These are phyloP conservation scores for Fusarium mundagurra DNA, from an alignment of 2,329 filamentous ascomycete species.

Conservation along the genomic window DNA sequence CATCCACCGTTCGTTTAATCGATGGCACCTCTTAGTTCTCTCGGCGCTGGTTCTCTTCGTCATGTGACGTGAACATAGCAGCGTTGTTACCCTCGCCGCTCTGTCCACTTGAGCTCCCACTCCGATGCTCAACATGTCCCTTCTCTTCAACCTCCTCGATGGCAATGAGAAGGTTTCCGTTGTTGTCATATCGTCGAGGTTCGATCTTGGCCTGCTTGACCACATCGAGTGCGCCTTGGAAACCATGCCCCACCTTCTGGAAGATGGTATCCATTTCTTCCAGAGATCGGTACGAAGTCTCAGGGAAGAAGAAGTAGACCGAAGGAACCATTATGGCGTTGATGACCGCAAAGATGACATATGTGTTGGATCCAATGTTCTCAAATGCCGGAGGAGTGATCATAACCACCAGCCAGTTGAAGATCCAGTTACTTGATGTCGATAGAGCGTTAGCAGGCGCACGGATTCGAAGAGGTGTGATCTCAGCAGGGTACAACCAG, in stretches of 20 bases:
- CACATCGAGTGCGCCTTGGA: constrained; percentile 48
- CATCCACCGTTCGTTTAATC: not conserved
- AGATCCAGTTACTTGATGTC: constrained; percentile 68
- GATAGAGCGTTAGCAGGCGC: constrained; percentile 68
- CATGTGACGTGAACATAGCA: constrained; percentile 44
- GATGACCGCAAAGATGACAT: constrained; percentile 74
- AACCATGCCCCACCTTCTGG: constrained; percentile 60
- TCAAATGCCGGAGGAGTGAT: constrained; percentile 68
- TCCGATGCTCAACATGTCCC: constrained; percentile 42
- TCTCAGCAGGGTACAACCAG: constrained; percentile 74
- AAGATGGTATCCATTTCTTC: constrained; percentile 76
- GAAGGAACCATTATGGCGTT: constrained; percentile 68
- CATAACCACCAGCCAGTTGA: constrained; percentile 72
- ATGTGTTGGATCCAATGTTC: constrained; percentile 67
- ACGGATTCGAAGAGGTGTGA: constrained; percentile 73
- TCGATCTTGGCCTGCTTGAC: constrained; percentile 55
- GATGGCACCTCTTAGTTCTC: constrained; percentile 2
- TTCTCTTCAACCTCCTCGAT: constrained; percentile 56
- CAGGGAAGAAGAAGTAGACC: constrained; percentile 71
- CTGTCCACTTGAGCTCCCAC: constrained; percentile 42
- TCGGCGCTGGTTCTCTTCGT: constrained; percentile 49
- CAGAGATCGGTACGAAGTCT: constrained; percentile 70
- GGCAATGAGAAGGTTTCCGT: constrained; percentile 65
- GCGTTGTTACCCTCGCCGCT: constrained; percentile 30
- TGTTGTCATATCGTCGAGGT: constrained; percentile 66